phyloP scores from a whole-genome alignment of 1,284 basidiomycete genomes.

The Malassezia globosa region DNA sequence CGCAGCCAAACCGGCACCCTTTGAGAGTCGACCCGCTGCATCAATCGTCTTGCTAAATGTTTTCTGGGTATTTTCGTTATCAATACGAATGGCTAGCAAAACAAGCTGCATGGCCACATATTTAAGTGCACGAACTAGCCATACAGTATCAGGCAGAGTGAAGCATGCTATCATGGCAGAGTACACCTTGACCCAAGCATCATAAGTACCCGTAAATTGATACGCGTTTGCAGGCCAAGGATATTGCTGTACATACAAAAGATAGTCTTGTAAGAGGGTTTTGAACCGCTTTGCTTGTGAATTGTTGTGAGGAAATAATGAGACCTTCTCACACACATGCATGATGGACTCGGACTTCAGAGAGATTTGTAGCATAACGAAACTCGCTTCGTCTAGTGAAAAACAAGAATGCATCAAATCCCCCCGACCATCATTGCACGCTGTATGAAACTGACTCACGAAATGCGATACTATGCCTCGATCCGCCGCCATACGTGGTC shows the following conservation, averaged over 20 bases:
- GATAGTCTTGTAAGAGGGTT: neutral
- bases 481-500: neutral
- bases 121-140: conserved; percentile 39
- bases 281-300: conserved; percentile 6
- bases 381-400: neutral
- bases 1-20: conserved; percentile 38
- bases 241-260: conserved; percentile 5
- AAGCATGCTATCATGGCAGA: conserved; percentile 39
- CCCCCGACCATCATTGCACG: neutral
- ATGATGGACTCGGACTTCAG: neutral
- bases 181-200: conserved; percentile 32
- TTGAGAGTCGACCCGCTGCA: conserved; percentile 38
- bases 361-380: neutral
- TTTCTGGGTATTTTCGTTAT: neutral
- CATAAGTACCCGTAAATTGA: conserved; percentile 13
- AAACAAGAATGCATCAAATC: neutral
- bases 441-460: neutral
- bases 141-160: conserved; percentile 39
- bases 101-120: conserved; percentile 21
- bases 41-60: conserved; percentile 34
- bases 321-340: neutral
- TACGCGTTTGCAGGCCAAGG: neutral
- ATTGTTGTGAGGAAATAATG: neutral
- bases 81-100: conserved; percentile 21
- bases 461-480: neutral